Base-by-base conservation (phyloP, 176 grass and related monocot genomes). In the Paspalum vaginatum region DNA sequence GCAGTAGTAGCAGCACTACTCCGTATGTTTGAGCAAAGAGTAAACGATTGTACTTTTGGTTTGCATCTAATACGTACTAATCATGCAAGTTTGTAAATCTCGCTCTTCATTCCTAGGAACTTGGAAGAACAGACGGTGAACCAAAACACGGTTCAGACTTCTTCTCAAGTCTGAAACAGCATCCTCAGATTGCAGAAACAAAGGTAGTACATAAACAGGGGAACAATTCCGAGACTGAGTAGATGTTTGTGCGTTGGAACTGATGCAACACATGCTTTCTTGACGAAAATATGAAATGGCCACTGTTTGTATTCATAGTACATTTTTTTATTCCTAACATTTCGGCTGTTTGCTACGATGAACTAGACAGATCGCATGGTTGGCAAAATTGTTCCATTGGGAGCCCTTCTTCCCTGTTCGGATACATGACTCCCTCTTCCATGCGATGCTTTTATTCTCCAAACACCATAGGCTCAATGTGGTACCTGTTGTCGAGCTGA, bases 321-420 rank as follows among this genome's bases (percentile, higher is more conserved):
- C n/a, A 32, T 32, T 1, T 32, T 32, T 32, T 32, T 32, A 3
- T 32, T 32, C 32, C 10, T 79, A 11, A 65, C 10, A 8, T 54
- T 11, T 20, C 5, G 1, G 6, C 54, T 68, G 11, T 17, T 72
- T 72, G 17, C 58, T 53, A 17, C 69, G 79, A 73, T 78, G 63
- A 54, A 71, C 17, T 11, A 4, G 63, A 80, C 81, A 93, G 91
- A 85, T 93, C 26, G 75, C 63, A 26, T 89, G 76, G 81, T 40
- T 93, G 67, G 82, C 88, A 1, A 93, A 90, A 74, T 17, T 54
- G 43, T 90, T 68, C 81, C 71, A 90, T 18, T 85, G 37, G 88
- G 85, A 93, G 58, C 82, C 78, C n/a, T 93, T 93, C 85, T 93
- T 93, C 86, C 91, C 88, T 37, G 83, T 83, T 64, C 82, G 83